These are phyloP conservation scores for Physaria fendleri DNA, from an alignment of 345 rosid species.

Conservation along the genomic window DNA sequence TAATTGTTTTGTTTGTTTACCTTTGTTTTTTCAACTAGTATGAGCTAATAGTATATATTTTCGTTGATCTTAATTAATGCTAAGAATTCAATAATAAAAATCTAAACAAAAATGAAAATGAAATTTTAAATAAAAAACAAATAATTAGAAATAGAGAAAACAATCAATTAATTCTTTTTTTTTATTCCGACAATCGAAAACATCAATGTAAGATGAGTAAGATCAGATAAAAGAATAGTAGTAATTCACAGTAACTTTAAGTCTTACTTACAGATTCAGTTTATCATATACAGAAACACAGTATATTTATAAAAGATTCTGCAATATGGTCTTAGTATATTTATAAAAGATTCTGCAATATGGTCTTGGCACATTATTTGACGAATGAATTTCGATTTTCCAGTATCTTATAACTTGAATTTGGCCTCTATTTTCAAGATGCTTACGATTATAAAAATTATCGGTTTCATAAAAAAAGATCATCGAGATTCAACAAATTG, in stretches of 20 bases:
- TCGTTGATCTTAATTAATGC: no score
- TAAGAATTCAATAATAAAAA: no score
- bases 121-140: no score
- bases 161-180: not conserved
- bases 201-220: constrained; percentile 9
- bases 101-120: no score
- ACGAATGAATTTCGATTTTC: constrained; percentile 16
- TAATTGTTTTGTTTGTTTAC: no score
- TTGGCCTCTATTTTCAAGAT: not conserved
- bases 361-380: constrained; percentile 4
- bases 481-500: not conserved
- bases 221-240: not conserved
- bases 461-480: not conserved
- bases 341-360: not conserved
- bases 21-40: no score
- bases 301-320: not conserved
- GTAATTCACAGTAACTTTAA: not conserved
- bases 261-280: not conserved
- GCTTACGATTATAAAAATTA: not conserved
- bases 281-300: not conserved
- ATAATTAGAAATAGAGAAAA: no score
- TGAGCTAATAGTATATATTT: no score
- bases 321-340: not conserved
- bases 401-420: not conserved
- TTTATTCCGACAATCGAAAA: not conserved